Conservation (phyloP, 495 filamentous ascomycete species). For the Penicillium desertorum region DNA sequence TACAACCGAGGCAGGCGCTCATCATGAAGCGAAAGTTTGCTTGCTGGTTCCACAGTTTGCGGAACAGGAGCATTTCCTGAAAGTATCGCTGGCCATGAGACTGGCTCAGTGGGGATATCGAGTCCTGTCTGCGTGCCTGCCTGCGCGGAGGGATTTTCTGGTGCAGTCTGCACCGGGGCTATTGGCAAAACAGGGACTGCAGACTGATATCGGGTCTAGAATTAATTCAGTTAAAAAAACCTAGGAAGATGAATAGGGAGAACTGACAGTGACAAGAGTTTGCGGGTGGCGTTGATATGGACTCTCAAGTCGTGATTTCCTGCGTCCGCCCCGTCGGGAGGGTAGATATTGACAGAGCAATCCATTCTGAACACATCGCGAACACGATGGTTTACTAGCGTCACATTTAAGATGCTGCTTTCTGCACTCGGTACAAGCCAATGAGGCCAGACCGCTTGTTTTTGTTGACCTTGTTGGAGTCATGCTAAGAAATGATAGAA, state of each 20-base stretch:
- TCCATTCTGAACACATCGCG: conserved; percentile 35
- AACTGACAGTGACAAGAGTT: conserved; percentile 18
- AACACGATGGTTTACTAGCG: conserved; percentile 36
- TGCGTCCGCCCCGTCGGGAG: conserved; percentile 39
- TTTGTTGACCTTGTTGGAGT: conserved; percentile 22
- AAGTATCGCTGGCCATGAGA: conserved; percentile 30
- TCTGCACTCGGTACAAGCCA: conserved; percentile 46
- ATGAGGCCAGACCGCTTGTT: conserved; percentile 27
- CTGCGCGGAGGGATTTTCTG: conserved; percentile 22
- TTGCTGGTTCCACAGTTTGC: conserved; percentile 12
- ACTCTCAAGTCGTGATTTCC: conserved; percentile 31
- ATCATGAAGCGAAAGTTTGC: conserved; percentile 29
- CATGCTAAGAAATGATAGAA: conserved; percentile 11
- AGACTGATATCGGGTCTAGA: conserved; percentile 9
- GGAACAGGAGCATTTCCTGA: conserved; percentile 15
- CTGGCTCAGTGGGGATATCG: conserved; percentile 17
- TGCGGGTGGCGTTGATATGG: conserved; percentile 15
- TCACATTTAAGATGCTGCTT: conserved; percentile 49
- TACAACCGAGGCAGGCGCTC: conserved; percentile 37
- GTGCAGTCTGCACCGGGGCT: conserved; percentile 13
- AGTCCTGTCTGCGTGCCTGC: conserved; percentile 11
- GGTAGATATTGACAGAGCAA: conserved; percentile 39
- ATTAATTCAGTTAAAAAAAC: neutral
- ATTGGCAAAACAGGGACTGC: conserved; percentile 9
- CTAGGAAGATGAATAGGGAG: neutral